Evolutionary conservation across 306 rosid species (phyloP), one percentile per base, ranked within the genome.

Genomic region (Cyclanthera cordifolia): DNA sequence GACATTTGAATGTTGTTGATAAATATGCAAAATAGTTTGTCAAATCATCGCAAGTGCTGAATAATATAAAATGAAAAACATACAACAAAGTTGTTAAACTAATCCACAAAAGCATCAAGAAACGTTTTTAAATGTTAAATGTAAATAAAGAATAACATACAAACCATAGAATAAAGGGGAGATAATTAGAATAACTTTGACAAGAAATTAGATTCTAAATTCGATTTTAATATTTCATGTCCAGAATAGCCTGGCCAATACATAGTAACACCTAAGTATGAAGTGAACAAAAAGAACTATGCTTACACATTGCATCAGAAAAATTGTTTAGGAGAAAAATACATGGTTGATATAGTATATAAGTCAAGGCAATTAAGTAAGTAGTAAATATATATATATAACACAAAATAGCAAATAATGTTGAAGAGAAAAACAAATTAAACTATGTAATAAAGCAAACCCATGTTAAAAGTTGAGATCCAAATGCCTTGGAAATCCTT

Each of bases 391-490:
- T 19, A 21, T 14, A 64, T 64, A 64, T 64, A 64, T 43, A 3
- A 34, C 27, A 61, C 41, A 43, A 67, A 34, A 61, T 39, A 61
- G 68, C 68, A 34, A 19, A 9, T n/a, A 61, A 34, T 37, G 37
- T 61, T 61, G n/a, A 27, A 19, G 68, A 68, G 23, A 34, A 34
- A 34, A 34, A 34, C 41, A 34, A 34, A 34, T 34, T 34, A 34
- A 34, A 34, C 48, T 43, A 43, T 15, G 47, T 25, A 8, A 48
- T 20, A 66, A 9, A 10, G 21, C 2, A 64, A 64, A 64, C 45
- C 20, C 70, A 15, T 2, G 71, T 66, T 17, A 70, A 10, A 70
- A 70, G 51, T 41, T 52, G 37, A 70, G 63, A 54, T 52, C 74
- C 10, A 70, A 14, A 20, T 70, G 74, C 27, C 20, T n/a, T 7